Conservation (phyloP, 169 alveolate genomes). For the Plasmodium ovale region DNA sequence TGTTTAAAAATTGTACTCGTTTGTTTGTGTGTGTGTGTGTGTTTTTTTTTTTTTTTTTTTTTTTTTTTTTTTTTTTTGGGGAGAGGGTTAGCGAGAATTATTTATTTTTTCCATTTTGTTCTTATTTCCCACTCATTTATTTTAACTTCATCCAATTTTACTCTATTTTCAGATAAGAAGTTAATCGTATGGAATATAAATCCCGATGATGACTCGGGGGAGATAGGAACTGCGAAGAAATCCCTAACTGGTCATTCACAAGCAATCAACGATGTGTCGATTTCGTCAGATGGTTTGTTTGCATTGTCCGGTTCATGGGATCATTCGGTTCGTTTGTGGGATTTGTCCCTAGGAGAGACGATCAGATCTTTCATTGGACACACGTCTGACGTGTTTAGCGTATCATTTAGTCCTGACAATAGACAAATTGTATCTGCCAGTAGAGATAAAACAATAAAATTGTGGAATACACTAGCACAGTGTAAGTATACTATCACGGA, state of each 20-base stretch:
- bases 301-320: slow-evolving; percentile 97
- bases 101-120: not conserved
- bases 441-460: slow-evolving; percentile 96
- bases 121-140: not conserved
- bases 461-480: slow-evolving; percentile 99
- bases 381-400: slow-evolving; percentile 95
- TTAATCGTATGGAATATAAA: slow-evolving; percentile 88
- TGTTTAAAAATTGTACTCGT: not conserved
- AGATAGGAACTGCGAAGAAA: slow-evolving; percentile 88
- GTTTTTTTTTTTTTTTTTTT: not conserved
- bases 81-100: too few relatives aligned
- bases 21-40: not conserved
- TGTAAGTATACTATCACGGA: slow-evolving; percentile 96
- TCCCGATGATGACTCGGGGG: slow-evolving; percentile 86
- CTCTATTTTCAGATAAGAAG: slow-evolving; percentile 84
- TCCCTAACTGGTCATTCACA: slow-evolving; percentile 94
- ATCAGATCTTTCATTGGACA: slow-evolving; percentile 95
- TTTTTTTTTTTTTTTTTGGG: too few relatives aligned
- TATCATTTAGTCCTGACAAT: slow-evolving; percentile 98
- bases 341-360: slow-evolving; percentile 92
- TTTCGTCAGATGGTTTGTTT: slow-evolving; percentile 94
- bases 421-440: slow-evolving; percentile 99
- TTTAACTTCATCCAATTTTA: too few relatives aligned
- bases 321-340: slow-evolving; percentile 94
- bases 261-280: slow-evolving; percentile 94